phyloP scores from a whole-genome alignment of 495 filamentous ascomycete species.

The Penicillium samsonianum region DNA sequence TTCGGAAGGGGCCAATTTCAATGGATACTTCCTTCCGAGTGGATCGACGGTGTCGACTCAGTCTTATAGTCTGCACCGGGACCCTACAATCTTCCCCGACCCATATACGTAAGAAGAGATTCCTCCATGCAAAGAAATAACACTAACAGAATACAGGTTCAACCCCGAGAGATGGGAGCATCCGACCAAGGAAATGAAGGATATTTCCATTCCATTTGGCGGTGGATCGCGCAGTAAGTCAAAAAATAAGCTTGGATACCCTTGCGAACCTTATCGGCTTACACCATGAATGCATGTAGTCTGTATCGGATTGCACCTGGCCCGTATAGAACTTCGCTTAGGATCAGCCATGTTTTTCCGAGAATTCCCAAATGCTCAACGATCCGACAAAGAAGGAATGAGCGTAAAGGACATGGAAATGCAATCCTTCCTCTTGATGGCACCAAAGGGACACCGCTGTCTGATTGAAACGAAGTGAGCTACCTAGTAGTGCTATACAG shows the following conservation, averaged over 20 bases:
- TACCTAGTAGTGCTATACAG: too few species aligned
- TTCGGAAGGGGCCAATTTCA: constrained; percentile 26
- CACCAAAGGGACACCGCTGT: constrained; percentile 46
- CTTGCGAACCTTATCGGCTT: background rate
- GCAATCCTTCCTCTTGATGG: constrained; percentile 44
- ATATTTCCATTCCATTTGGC: constrained; percentile 55
- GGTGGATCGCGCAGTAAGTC: constrained; percentile 46
- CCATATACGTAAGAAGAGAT: constrained; percentile 25
- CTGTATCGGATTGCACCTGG: constrained; percentile 41
- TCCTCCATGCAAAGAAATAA: too few species aligned
- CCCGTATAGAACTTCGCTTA: constrained; percentile 38
- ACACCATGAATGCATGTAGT: constrained; percentile 26
- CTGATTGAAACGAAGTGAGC: constrained; percentile 34
- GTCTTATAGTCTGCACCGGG: constrained; percentile 46
- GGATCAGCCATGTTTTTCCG: constrained; percentile 38
- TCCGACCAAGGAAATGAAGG: constrained; percentile 53
- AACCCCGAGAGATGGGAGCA: constrained; percentile 43
- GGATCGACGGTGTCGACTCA: constrained; percentile 41
- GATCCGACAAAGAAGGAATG: constrained; percentile 42
- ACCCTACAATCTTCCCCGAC: constrained; percentile 30
- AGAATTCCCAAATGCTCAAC: constrained; percentile 27
- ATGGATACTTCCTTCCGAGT: constrained; percentile 34
- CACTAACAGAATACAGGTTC: constrained; percentile 29
- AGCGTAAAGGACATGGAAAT: constrained; percentile 46
- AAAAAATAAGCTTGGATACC: too few species aligned